Conservation (phyloP, 495 filamentous ascomycete genomes). For the Neurospora sp. region DNA sequence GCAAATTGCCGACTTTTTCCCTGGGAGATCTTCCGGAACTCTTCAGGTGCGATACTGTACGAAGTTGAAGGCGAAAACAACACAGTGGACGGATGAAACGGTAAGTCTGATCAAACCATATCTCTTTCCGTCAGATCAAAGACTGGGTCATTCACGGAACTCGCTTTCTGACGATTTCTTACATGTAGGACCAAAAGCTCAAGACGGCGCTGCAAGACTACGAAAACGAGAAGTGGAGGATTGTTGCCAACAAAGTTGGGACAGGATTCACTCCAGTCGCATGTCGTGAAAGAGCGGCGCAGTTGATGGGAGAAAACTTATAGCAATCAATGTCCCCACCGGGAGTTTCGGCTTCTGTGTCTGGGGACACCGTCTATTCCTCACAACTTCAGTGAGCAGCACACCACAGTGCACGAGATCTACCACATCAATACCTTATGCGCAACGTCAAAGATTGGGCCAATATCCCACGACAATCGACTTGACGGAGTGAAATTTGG, state of each 20-base stretch:
- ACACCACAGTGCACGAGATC: constrained; percentile 1
- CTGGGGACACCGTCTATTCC: constrained; percentile 38
- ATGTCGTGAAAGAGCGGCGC: constrained; percentile 68
- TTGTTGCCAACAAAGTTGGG: constrained; percentile 78
- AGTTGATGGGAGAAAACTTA: constrained; percentile 42
- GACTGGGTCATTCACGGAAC: not conserved
- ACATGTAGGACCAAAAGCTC: constrained; percentile 60
- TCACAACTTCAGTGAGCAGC: constrained; percentile 28
- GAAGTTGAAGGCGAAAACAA: constrained; percentile 83
- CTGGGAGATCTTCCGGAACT: constrained; percentile 76
- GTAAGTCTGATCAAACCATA: constrained; percentile 38
- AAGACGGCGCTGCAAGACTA: constrained; percentile 74
- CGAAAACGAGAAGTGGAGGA: constrained; percentile 82
- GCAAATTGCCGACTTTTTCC: constrained; percentile 91
- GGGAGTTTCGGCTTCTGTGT: constrained; percentile 41
- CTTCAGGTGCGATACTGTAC: constrained; percentile 91
- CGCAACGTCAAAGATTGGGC: not conserved
- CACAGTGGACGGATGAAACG: constrained; percentile 86
- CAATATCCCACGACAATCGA: not conserved
- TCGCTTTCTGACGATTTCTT: not conserved
- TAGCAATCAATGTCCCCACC: constrained; percentile 47
- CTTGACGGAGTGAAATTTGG: not conserved
- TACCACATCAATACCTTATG: not conserved
- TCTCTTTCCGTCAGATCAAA: not conserved
- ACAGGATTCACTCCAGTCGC: constrained; percentile 74